Conservation (phyloP, 2,329 filamentous ascomycete genomes). For the Aspergillus sp. region DNA sequence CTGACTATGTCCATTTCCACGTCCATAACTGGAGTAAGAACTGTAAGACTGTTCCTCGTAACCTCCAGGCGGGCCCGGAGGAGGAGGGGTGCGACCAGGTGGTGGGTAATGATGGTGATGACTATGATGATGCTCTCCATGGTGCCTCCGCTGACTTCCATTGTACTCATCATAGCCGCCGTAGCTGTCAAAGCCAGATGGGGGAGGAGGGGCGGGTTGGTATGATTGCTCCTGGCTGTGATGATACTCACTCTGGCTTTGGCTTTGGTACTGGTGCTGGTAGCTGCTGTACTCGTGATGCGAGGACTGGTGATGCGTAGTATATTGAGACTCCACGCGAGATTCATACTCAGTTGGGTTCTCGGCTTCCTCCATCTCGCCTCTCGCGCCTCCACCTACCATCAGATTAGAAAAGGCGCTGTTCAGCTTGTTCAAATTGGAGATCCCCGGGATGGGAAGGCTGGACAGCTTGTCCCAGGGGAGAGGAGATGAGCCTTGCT, state of each 20-base stretch:
- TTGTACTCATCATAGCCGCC: not conserved
- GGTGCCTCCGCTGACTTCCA: not conserved
- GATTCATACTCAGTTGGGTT: constrained; percentile 9
- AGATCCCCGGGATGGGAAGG: constrained; percentile 41
- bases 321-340: constrained; percentile 12
- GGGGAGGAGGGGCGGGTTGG: not conserved
- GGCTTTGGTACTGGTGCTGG: constrained; percentile 3
- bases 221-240: constrained; percentile 7
- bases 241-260: constrained; percentile 3
- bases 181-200: not conserved
- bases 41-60: constrained; percentile 8
- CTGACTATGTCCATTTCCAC: constrained; percentile 8
- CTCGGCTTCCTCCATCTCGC: constrained; percentile 5
- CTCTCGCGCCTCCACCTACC: constrained; percentile 29
- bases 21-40: constrained; percentile 4
- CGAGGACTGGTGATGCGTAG: constrained; percentile 7
- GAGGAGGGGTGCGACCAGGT: not conserved
- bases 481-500: constrained; percentile 27
- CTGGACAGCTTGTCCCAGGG: constrained; percentile 36
- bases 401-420: constrained; percentile 34
- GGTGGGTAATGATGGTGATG: constrained; percentile 3
- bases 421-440: constrained; percentile 38
- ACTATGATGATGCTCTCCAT: constrained; percentile 4
- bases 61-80: constrained; percentile 3
- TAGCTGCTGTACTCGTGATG: constrained; percentile 1